These are phyloP conservation scores for Tylopilus rubrobrunneus DNA, from an alignment of 768 basidiomycete genomes.

Conservation along the genomic window DNA sequence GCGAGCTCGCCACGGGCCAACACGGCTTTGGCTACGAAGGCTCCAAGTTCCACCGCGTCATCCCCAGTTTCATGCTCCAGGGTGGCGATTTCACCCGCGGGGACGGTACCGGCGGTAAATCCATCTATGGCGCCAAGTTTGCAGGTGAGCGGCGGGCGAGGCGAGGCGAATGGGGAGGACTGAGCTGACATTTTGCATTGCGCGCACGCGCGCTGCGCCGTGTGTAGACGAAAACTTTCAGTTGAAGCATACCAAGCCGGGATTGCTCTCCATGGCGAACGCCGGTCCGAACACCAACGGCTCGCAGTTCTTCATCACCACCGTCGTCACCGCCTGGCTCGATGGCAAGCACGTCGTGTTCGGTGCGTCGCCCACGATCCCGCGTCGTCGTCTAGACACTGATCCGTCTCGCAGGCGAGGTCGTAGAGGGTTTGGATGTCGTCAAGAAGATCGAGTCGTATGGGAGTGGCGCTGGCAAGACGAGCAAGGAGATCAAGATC, in stretches of 20 bases:
- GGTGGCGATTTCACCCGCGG: slow-evolving; percentile 79
- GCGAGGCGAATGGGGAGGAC: too few relatives aligned
- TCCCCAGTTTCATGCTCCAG: slow-evolving; percentile 85
- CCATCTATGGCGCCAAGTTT: slow-evolving; percentile 71
- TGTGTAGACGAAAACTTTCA: slow-evolving; percentile 78
- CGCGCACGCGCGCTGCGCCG: slow-evolving; percentile 3
- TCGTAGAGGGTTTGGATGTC: not conserved
- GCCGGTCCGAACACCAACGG: slow-evolving; percentile 82
- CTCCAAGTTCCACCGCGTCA: slow-evolving; percentile 74
- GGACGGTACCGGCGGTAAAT: slow-evolving; percentile 77
- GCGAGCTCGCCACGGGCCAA: slow-evolving; percentile 77
- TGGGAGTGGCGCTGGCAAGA: not conserved
- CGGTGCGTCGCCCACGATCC: slow-evolving; percentile 1
- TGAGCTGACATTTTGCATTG: not conserved
- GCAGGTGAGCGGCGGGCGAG: slow-evolving; percentile 35
- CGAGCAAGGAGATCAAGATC: not conserved
- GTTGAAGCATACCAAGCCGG: slow-evolving; percentile 67
- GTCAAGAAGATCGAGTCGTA: not conserved
- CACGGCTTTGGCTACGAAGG: slow-evolving; percentile 73
- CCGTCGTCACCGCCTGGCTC: slow-evolving; percentile 47
- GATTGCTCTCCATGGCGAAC: slow-evolving; percentile 78
- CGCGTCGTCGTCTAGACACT: not conserved
- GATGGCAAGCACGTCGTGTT: slow-evolving; percentile 16
- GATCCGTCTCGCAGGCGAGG: slow-evolving; percentile 2
- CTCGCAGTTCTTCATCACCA: slow-evolving; percentile 91